Evolutionary conservation across 208 protist genomes (phyloP).

Genomic region (Trypanosoma grayi): DNA sequence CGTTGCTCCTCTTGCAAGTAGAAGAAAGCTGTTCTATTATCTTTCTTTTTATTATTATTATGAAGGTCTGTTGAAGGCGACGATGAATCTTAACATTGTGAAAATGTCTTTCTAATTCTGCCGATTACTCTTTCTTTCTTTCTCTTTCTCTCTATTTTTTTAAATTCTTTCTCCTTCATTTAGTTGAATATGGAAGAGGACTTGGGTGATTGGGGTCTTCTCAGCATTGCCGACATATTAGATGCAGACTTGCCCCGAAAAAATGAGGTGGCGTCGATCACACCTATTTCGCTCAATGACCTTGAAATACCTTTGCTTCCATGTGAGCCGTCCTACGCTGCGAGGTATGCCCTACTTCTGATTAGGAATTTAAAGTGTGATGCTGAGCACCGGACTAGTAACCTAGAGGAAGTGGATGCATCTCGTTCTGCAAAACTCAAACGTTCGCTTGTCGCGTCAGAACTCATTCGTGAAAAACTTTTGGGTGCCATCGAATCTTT

Average conservation of each 20-base stretch:
- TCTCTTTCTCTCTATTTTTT: conserved; percentile 8
- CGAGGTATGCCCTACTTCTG: conserved; percentile 21
- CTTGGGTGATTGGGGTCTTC: conserved; percentile 58
- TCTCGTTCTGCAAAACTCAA: conserved; percentile 26
- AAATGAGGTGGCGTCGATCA: conserved; percentile 14
- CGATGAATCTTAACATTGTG: too few species aligned
- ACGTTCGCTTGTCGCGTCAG: conserved; percentile 39
- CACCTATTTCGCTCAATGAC: conserved; percentile 21
- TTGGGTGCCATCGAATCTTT: conserved; percentile 45
- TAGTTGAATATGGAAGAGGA: conserved; percentile 20
- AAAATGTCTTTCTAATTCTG: not conserved
- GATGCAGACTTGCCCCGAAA: conserved; percentile 29
- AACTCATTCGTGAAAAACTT: conserved; percentile 50
- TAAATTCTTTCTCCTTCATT: conserved; percentile 10
- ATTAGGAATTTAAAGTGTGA: conserved; percentile 27
- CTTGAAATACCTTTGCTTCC: conserved; percentile 32
- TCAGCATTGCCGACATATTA: conserved; percentile 69
- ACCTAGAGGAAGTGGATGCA: conserved; percentile 37
- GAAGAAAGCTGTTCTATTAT: not conserved
- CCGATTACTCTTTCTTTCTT: not conserved
- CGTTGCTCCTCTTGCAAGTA: not conserved
- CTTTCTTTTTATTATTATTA: conserved; percentile 9
- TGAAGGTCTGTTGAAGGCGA: too few species aligned
- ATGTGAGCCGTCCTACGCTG: conserved; percentile 22
- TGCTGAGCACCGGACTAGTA: conserved; percentile 20